Evolutionary conservation across 305 asterid genomes (phyloP), one percentile per base, ranked within the genome.

Genomic region (Rubia peregrina): DNA sequence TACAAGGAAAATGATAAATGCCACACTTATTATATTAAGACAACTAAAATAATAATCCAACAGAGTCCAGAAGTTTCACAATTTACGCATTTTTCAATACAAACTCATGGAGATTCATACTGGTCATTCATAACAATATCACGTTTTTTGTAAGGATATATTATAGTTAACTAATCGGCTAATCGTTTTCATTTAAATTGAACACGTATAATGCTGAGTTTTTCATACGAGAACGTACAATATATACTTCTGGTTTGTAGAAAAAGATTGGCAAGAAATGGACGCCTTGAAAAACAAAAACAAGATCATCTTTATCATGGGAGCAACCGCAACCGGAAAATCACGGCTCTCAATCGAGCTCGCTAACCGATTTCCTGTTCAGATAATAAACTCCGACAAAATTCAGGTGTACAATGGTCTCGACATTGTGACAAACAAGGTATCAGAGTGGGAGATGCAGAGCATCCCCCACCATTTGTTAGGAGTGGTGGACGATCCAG

Each of bases 311-410:
- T 77, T 84, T 41, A 71, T 86, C 2, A 68, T 83, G 71, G 89
- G 87, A 65, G 74, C 86, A n/a, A 86, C 89, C 0, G 86, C 84
- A 0, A 67, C 84, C 0, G 91, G 87, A 26, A 86, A 86, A 63
- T 77, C 91, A 0, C 77, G 75, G 3, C 73, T 86, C 1, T 69
- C 86, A 3, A 61, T 86, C 0, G 78, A 80, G 38, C 36, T 84
- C 1, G 89, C 87, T n/a, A 44, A 60, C 16, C 74, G 44, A n/a
- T 73, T 86, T 53, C 48, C 70, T 2, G 91, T 71, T 0, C 85
- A 84, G 73, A 40, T 86, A 0, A 73, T 86, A 9, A 86, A 86
- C 71, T 84, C 82, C 0, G 87, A 84, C 78, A 86, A 86, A 56
- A 86, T 86, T 2, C 89, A 86, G 57, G 83, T 82, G 8, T 73